phyloP scores from a whole-genome alignment of 345 rosid species.

The Lenwebbia sp. region DNA sequence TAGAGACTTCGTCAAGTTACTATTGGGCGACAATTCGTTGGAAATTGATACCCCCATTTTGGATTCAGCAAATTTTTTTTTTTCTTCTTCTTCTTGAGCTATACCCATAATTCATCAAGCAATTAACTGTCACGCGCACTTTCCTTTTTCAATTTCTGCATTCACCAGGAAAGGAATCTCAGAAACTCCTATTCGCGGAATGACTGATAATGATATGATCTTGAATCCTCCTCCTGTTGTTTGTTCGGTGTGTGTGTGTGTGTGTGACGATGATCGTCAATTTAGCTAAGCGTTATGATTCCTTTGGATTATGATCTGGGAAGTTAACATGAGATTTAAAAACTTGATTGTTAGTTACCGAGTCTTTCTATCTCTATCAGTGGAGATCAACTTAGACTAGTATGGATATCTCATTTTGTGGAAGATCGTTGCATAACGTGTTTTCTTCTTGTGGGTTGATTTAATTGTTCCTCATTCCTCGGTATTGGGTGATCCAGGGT shows the following conservation, averaged over 20 bases:
- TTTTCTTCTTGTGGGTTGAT: background rate
- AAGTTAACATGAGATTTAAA: background rate
- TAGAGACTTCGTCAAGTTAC: no score
- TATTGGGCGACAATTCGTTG: no score
- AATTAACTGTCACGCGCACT: background rate
- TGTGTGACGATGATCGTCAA: background rate
- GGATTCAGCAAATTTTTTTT: background rate
- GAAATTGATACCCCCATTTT: background rate
- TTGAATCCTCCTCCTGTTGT: background rate
- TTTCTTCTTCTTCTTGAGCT: background rate
- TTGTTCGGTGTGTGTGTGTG: background rate
- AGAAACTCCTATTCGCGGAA: background rate
- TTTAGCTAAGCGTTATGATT: background rate
- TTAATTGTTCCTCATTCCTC: background rate
- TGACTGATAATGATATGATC: background rate
- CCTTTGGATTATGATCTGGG: background rate
- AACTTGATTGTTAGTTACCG: background rate
- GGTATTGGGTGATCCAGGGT: conserved; percentile 92
- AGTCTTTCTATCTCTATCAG: background rate
- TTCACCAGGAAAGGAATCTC: background rate
- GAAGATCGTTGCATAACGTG: background rate
- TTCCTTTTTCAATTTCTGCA: background rate
- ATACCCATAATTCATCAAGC: background rate
- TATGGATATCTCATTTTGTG: background rate
- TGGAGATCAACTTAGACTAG: background rate